Conservation (phyloP, 2,329 filamentous ascomycete species). For the Akanthomyces dipterigenus region DNA sequence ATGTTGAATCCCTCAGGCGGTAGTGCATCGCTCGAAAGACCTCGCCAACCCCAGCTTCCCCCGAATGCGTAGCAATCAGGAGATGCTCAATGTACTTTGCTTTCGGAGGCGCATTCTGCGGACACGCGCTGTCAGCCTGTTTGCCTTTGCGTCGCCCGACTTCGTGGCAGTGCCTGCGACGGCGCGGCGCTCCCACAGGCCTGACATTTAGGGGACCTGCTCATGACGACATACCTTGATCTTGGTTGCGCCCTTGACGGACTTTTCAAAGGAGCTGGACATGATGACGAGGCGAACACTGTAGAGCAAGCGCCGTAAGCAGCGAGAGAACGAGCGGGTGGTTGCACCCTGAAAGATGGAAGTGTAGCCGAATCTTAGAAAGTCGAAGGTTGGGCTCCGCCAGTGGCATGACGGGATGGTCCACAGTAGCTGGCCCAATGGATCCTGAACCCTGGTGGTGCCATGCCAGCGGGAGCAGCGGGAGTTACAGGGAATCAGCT, state of each 20-base stretch:
- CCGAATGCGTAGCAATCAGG: conserved; percentile 86
- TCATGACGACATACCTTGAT: conserved; percentile 61
- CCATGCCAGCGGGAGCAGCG: neutral
- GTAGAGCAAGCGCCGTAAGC: conserved; percentile 12
- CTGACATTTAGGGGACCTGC: neutral
- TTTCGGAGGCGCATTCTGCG: conserved; percentile 86
- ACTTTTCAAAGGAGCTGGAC: conserved; percentile 95
- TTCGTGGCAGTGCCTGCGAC: neutral
- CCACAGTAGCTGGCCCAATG: neutral
- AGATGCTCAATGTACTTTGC: conserved; percentile 99
- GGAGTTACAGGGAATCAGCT: neutral
- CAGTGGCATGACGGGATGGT: neutral
- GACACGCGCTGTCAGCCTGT: neutral
- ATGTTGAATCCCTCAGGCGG: conserved; percentile 88
- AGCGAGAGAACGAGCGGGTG: neutral
- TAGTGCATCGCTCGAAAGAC: conserved; percentile 89
- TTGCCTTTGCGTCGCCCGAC: neutral
- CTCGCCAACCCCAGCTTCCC: conserved; percentile 90
- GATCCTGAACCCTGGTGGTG: conserved; percentile 2
- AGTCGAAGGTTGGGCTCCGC: conserved; percentile 11
- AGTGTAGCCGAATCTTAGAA: conserved; percentile 7
- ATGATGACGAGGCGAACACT: conserved; percentile 36
- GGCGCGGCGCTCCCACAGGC: neutral
- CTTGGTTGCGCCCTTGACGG: conserved; percentile 97
- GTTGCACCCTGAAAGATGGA: conserved; percentile 8